Evolutionary conservation across 2,329 filamentous ascomycete genomes (phyloP), one percentile per base, ranked within the genome.

Genomic region (Penicillium nordicum): DNA sequence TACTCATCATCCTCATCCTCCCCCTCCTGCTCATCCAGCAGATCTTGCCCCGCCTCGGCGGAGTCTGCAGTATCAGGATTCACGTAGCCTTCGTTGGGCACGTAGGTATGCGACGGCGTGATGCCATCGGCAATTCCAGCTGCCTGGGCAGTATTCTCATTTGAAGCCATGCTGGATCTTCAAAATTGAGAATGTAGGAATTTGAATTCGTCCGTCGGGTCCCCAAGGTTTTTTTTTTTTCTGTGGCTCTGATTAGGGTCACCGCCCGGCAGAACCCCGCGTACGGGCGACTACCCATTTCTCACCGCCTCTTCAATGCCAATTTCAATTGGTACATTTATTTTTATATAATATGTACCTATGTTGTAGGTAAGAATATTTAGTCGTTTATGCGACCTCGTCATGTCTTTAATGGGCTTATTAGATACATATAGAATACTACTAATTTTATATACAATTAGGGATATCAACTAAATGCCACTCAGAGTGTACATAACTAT

Each of bases 1-100:
- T 86, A 84, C 42, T 86, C 79, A 10, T 87, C 85, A 34, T 85
- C 80, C 78, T 40, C 75, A 46, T 80, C 76, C 34, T 78, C 75
- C 42, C 78, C 74, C n/a, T 79, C 74, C 16, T 78, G 70, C 47
- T 65, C 62, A 16, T 69, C 65, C 48, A 61, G 63, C 48, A 67
- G 58, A 55, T 71, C 67, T 58, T 70, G 69, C 66, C 66, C 67
- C 66, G 69, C 71, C 53, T 63, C 60, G 30, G 64, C 61, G 63
- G 64, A 67, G 71, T 69, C 66, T 47, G 72, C 67, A 56, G 60
- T 64, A 43, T 74, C 70, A 48, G 72, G 61, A 55, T 73, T 74
- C 54, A 74, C 66, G 65, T 82, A 81, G 40, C 79, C 79, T 54
- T 76, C 74, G 53, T 81, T 80, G 47, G 77, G 77, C 29, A 80